Conservation (phyloP, 176 grass and related monocot genomes). For the Eleusine coracana region DNA sequence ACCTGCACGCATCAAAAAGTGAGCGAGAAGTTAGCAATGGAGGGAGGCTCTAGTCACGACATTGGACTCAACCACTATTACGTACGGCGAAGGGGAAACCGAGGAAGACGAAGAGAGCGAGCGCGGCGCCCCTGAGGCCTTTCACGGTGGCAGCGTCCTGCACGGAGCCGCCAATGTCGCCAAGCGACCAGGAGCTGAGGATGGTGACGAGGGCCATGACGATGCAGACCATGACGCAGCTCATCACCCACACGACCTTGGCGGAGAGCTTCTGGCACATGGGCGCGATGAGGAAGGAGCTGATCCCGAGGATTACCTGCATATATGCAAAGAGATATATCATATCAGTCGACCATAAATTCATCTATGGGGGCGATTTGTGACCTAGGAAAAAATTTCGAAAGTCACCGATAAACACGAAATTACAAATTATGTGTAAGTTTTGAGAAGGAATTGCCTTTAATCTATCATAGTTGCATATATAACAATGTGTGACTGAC, state of each 20-base stretch:
- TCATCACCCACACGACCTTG: constrained; percentile 63
- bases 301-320: constrained; percentile 53
- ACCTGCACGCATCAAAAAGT: constrained; percentile 28
- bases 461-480: no score
- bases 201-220: constrained; percentile 59
- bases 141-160: constrained; percentile 47
- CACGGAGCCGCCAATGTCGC: constrained; percentile 49
- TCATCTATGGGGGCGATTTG: no score
- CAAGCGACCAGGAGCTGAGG: constrained; percentile 67
- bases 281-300: constrained; percentile 75
- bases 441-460: no score
- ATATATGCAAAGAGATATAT: no score
- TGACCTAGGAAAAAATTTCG: no score
- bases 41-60: neutral
- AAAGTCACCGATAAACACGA: no score
- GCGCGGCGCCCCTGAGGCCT: constrained; percentile 46
- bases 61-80: neutral
- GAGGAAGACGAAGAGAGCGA: constrained; percentile 65
- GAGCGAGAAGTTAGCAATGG: neutral
- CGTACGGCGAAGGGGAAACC: constrained; percentile 79
- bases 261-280: constrained; percentile 64
- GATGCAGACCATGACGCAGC: constrained; percentile 55
- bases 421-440: no score
- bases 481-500: neutral
- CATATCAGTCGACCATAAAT: no score